Conservation (phyloP, 2,329 filamentous ascomycete genomes). For the Fusarium sp. region DNA sequence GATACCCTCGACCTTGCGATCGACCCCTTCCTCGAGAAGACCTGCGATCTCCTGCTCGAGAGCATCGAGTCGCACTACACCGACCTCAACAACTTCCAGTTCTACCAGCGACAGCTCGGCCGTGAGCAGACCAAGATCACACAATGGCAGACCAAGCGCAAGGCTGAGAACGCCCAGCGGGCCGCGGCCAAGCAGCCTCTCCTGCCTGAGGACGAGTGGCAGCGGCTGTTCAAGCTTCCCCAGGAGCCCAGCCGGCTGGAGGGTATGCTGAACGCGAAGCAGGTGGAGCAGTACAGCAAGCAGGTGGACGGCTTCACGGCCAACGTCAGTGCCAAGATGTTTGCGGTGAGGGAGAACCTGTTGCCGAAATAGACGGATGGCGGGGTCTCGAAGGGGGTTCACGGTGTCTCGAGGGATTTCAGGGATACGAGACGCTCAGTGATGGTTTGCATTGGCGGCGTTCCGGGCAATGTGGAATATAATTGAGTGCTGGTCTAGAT, state of each 20-base stretch:
- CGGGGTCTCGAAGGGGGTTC: slow-evolving; percentile 24
- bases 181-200: slow-evolving; percentile 86
- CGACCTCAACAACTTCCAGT: slow-evolving; percentile 98
- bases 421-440: slow-evolving; percentile 46
- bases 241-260: slow-evolving; percentile 93
- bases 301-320: slow-evolving; percentile 97
- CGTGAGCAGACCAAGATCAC: slow-evolving; percentile 97
- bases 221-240: slow-evolving; percentile 96
- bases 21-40: slow-evolving; percentile 98
- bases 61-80: slow-evolving; percentile 98
- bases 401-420: slow-evolving; percentile 41
- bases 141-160: slow-evolving; percentile 96
- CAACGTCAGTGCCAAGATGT: slow-evolving; percentile 95
- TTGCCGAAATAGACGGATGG: slow-evolving; percentile 60
- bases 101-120: slow-evolving; percentile 91
- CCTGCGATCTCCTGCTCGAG: slow-evolving; percentile 93
- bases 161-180: slow-evolving; percentile 91
- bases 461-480: slow-evolving; percentile 54
- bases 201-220: slow-evolving; percentile 97
- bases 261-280: slow-evolving; percentile 92
- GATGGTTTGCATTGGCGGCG: slow-evolving; percentile 55
- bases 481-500: slow-evolving; percentile 51
- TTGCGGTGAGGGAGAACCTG: slow-evolving; percentile 83
- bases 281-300: slow-evolving; percentile 97
- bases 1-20: slow-evolving; percentile 92